Percentiles rank a stretch among this genome's conserved stretches.
Evolutionary conservation across 2,329 filamentous ascomycete genomes (phyloP).

Genomic region (Sphaerulina vaccinii): DNA sequence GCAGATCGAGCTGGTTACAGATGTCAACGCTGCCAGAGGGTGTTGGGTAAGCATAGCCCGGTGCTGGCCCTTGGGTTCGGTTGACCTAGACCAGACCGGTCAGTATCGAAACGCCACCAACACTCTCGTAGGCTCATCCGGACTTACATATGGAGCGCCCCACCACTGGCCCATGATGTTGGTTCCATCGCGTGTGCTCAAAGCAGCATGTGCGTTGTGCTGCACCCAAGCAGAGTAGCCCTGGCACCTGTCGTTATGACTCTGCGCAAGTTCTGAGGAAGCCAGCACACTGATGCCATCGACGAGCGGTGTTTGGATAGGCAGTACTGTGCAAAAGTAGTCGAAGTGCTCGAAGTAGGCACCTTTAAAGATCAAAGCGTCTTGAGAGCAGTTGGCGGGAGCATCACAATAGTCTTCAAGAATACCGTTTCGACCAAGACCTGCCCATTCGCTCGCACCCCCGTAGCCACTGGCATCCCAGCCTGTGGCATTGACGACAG

Average conservation of each 20-base stretch:
- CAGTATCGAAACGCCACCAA: neutral
- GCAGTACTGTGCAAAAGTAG: slow-evolving; percentile 71
- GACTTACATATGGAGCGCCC: slow-evolving; percentile 47
- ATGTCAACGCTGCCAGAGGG: slow-evolving; percentile 52
- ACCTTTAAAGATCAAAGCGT: slow-evolving; percentile 88
- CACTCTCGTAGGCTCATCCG: too few relatives aligned
- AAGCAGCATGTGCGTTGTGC: slow-evolving; percentile 73
- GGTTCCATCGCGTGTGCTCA: slow-evolving; percentile 56
- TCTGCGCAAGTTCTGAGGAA: slow-evolving; percentile 26
- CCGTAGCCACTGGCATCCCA: slow-evolving; percentile 48
- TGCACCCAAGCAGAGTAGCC: slow-evolving; percentile 73
- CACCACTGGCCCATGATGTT: slow-evolving; percentile 86
- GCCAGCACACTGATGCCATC: slow-evolving; percentile 47
- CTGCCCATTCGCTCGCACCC: slow-evolving; percentile 57
- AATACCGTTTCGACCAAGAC: slow-evolving; percentile 75
- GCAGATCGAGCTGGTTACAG: slow-evolving; percentile 41
- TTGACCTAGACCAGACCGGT: slow-evolving; percentile 19
- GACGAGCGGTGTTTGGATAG: slow-evolving; percentile 43
- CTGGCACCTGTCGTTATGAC: slow-evolving; percentile 62
- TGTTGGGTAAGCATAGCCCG: slow-evolving; percentile 29
- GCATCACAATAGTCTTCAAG: slow-evolving; percentile 84
- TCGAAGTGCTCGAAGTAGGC: slow-evolving; percentile 92
- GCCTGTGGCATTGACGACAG: slow-evolving; percentile 76
- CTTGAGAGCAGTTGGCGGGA: slow-evolving; percentile 71
- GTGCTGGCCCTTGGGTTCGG: slow-evolving; percentile 23